phyloP scores from a whole-genome alignment of 116 monocot genomes.

The Trichopus zeylanicus region DNA sequence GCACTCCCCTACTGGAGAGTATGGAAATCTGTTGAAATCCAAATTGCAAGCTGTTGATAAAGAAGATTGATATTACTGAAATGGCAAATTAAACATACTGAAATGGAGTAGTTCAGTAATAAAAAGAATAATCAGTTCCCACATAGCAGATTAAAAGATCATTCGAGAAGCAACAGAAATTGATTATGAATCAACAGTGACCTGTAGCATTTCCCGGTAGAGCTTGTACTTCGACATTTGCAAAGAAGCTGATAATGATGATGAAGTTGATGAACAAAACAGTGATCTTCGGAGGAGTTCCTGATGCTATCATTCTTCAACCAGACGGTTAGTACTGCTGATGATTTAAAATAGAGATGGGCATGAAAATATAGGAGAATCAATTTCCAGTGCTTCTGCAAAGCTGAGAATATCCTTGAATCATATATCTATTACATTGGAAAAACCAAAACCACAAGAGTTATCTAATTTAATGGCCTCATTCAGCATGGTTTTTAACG shows the following conservation, averaged over 20 bases:
- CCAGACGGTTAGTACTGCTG: neutral
- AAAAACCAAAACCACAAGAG: neutral
- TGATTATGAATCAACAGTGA: neutral
- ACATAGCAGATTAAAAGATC: too few species aligned
- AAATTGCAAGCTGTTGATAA: neutral
- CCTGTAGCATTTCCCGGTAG: neutral
- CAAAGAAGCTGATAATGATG: too few species aligned
- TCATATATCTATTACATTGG: neutral
- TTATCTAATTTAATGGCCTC: neutral
- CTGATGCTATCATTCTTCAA: neutral
- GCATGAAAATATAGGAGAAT: neutral
- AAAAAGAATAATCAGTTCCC: too few species aligned
- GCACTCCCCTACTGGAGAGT: constrained; percentile 1
- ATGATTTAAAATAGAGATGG: neutral
- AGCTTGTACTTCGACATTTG: too few species aligned
- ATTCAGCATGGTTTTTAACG: neutral
- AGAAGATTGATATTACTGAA: too few species aligned
- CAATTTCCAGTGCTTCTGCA: neutral
- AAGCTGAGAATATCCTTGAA: neutral
- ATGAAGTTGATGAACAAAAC: neutral
- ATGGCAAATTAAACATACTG: neutral
- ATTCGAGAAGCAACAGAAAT: too few species aligned
- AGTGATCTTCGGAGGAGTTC: neutral
- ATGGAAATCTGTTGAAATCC: neutral
- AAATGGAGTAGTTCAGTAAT: too few species aligned